Evolutionary conservation across 768 basidiomycete genomes (phyloP).

Genomic region (Hericium rajendrae): DNA sequence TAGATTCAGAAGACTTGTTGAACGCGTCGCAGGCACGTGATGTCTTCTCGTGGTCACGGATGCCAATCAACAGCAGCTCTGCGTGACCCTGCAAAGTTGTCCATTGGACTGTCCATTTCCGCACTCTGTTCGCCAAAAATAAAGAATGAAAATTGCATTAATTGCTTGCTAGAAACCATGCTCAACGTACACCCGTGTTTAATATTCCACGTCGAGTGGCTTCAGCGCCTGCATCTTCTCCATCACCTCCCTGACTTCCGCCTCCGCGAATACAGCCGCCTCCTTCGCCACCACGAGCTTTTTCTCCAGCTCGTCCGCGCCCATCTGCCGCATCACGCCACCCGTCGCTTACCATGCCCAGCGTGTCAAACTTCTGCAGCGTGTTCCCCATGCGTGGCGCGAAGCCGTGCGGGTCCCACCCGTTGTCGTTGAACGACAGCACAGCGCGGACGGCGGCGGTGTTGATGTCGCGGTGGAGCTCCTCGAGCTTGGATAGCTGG

Average conservation of each 20-base stretch:
- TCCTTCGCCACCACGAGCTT: constrained; percentile 63
- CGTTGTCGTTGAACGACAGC: constrained; percentile 74
- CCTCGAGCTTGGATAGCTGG: constrained; percentile 80
- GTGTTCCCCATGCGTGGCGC: constrained; percentile 65
- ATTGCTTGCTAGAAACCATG: neutral
- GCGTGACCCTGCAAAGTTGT: neutral
- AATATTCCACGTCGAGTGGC: constrained; percentile 24
- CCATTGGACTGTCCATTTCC: neutral
- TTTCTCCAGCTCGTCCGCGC: constrained; percentile 64
- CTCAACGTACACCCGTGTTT: neutral
- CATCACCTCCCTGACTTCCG: constrained; percentile 69
- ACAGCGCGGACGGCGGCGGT: constrained; percentile 78
- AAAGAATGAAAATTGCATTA: neutral
- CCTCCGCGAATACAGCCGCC: constrained; percentile 61
- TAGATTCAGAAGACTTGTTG: constrained; percentile 1
- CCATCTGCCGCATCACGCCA: constrained; percentile 40
- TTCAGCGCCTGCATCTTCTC: constrained; percentile 48
- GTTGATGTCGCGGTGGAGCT: constrained; percentile 84
- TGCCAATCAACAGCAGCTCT: neutral
- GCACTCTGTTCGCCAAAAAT: neutral
- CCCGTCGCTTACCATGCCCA: constrained; percentile 40
- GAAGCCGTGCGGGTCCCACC: constrained; percentile 67
- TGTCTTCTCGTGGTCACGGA: neutral
- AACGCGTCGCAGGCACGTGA: neutral
- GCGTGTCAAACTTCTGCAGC: constrained; percentile 54